These are phyloP conservation scores for Neopestalotiopsis sp. DNA, from an alignment of 2,329 filamentous ascomycete species.

Conservation along the genomic window DNA sequence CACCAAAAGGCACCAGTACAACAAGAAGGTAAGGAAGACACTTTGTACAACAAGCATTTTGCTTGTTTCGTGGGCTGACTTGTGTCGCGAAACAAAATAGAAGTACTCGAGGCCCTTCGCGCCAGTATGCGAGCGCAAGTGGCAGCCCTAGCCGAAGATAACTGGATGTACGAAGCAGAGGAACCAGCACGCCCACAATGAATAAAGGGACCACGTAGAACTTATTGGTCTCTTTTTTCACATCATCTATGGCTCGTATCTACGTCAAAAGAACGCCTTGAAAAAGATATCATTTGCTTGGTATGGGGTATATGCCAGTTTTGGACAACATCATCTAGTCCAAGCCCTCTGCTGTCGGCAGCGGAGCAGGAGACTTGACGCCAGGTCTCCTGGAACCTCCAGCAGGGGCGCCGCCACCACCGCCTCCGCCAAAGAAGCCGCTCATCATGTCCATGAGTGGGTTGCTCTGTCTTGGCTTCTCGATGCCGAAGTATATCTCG, in stretches of 20 bases:
- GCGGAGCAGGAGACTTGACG: constrained; percentile 50
- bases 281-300: constrained; percentile 12
- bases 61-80: background rate
- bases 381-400: constrained; percentile 45
- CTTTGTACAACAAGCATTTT: background rate
- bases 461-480: constrained; percentile 86
- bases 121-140: constrained; percentile 76
- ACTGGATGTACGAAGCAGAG: constrained; percentile 88
- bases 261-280: constrained; percentile 1
- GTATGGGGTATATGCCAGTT: background rate
- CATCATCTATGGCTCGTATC: constrained; percentile 10
- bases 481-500: constrained; percentile 96
- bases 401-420: constrained; percentile 50
- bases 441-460: constrained; percentile 99
- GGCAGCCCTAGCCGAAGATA: constrained; percentile 77
- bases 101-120: constrained; percentile 72
- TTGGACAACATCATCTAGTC: constrained; percentile 51
- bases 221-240: background rate
- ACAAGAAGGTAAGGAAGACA: constrained; percentile 62
- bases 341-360: constrained; percentile 63
- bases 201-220: constrained; percentile 21
- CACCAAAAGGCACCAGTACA: constrained; percentile 65
- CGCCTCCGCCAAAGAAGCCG: constrained; percentile 84
- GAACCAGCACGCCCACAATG: constrained; percentile 50
- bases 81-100: constrained; percentile 36